Evolutionary conservation across 1,284 basidiomycete species (phyloP).

Genomic region (Boletus austroedulis): DNA sequence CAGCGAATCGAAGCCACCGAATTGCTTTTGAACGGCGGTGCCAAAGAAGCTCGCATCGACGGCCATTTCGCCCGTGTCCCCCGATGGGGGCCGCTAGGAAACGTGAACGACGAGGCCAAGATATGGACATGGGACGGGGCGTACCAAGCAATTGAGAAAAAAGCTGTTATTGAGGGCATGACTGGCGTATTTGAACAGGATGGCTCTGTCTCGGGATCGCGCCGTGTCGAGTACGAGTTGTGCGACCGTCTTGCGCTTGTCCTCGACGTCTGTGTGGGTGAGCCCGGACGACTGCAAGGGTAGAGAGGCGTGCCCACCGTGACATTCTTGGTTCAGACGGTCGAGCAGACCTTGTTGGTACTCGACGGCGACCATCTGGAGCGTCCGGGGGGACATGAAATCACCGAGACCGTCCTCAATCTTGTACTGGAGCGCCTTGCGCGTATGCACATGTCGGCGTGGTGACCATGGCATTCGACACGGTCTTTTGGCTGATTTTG

Average conservation of each 20-base stretch:
- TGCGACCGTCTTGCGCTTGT: slow-evolving; percentile 59
- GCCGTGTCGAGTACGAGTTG: slow-evolving; percentile 79
- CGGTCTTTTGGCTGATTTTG: slow-evolving; percentile 11
- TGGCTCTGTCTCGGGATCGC: slow-evolving; percentile 54
- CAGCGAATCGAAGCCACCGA: slow-evolving; percentile 66
- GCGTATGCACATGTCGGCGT: slow-evolving; percentile 52
- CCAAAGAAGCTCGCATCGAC: slow-evolving; percentile 41
- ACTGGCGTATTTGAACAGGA: slow-evolving; percentile 91
- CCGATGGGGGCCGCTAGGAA: slow-evolving; percentile 51
- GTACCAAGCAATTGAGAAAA: slow-evolving; percentile 84
- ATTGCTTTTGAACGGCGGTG: slow-evolving; percentile 47
- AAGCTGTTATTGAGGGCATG: slow-evolving; percentile 94
- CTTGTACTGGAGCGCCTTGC: slow-evolving; percentile 58
- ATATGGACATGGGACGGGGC: slow-evolving; percentile 32
- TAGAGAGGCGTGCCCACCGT: slow-evolving; percentile 48
- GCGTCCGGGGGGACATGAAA: slow-evolving; percentile 67
- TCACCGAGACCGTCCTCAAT: slow-evolving; percentile 68
- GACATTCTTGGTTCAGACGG: slow-evolving; percentile 69
- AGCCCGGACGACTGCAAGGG: slow-evolving; percentile 6
- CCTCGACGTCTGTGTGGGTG: slow-evolving; percentile 49
- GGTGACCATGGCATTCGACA: slow-evolving; percentile 14
- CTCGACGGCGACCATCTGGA: slow-evolving; percentile 69
- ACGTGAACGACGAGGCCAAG: background rate
- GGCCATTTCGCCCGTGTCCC: slow-evolving; percentile 43
- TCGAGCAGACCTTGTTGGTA: slow-evolving; percentile 80